Evolutionary conservation across 495 filamentous ascomycete genomes (phyloP), one percentile per base, ranked within the genome.

Genomic region (Aspergillus mulundensis): DNA sequence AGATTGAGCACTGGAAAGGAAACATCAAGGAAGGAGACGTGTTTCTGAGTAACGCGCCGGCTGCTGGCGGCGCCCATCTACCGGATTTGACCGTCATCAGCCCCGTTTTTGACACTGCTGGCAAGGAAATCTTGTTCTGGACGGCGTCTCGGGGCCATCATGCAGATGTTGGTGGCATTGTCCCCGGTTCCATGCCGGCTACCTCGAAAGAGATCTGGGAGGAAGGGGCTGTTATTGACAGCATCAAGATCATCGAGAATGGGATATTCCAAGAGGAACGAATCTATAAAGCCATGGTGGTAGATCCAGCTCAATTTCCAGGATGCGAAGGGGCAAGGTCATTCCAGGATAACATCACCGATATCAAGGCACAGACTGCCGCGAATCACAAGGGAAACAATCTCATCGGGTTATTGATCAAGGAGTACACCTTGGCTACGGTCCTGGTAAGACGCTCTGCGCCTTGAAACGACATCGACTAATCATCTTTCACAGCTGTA

Each of bases 341-440:
- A 66, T 73, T 97, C 0, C 84, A 84, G 15, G 93, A 98, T 64
- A 98, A 98, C 63, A 77, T 98, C 70, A 93, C 92, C 61, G 93
- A 98, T 66, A 81, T 98, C 18, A 92, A 95, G 67, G 93, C 93
- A 0, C 91, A 96, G 61, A 85, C 96, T 16, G 93, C 94, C 2
- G 90, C 92, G 5, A 97, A 98, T 66, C 87, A 95, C 64, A 96
- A 95, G 64, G 93, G 93, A n/a, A 96, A 96, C 57, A 90, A 83
- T 41, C 81, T 98, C 25, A 95, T 97, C 54, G 81, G 79, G 34
- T 73, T 77, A 0, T 74, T 98, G 2, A 94, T 97, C 60, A 81
- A 84, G 39, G 93, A 97, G 60, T 96, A 96, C 59, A 87, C 88
- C 14, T 87, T 93, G 63, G 80, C 87, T 1, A 88, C 90, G 0